These are phyloP conservation scores for Penicillium cosmopolitanum DNA, from an alignment of 495 filamentous ascomycete genomes.

Conservation along the genomic window DNA sequence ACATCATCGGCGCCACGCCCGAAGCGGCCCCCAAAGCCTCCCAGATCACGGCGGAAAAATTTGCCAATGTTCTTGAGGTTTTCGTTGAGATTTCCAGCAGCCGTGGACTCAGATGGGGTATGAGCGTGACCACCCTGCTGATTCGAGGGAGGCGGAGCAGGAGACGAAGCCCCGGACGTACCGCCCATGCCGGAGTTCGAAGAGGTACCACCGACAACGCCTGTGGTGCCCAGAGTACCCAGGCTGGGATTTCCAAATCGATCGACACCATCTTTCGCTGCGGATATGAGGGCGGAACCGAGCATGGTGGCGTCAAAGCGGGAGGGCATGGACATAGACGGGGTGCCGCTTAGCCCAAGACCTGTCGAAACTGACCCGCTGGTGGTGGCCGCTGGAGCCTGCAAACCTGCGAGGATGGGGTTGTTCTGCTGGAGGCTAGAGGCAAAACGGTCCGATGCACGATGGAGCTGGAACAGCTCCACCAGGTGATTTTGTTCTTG, in stretches of 20 bases:
- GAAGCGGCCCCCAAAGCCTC: constrained; percentile 79
- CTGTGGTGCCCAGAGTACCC: constrained; percentile 32
- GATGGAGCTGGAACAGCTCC: constrained; percentile 87
- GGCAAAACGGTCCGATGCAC: constrained; percentile 59
- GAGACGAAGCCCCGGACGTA: constrained; percentile 26
- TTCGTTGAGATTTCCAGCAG: constrained; percentile 74
- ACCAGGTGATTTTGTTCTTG: constrained; percentile 80
- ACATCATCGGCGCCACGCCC: constrained; percentile 47
- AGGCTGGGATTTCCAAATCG: constrained; percentile 69
- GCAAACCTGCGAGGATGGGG: constrained; percentile 45
- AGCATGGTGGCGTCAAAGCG: constrained; percentile 77
- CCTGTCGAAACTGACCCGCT: constrained; percentile 48
- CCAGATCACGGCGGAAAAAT: constrained; percentile 90
- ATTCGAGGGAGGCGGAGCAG: constrained; percentile 16
- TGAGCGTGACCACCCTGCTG: constrained; percentile 24
- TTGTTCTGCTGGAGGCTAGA: constrained; percentile 48
- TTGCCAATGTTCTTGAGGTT: constrained; percentile 94
- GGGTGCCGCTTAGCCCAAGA: constrained; percentile 40
- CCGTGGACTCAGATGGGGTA: constrained; percentile 28
- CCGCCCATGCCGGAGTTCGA: constrained; percentile 20
- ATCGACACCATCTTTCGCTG: constrained; percentile 89
- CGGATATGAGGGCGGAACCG: constrained; percentile 74
- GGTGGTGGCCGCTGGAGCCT: constrained; percentile 41
- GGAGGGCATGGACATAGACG: constrained; percentile 52
- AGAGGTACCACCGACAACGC: constrained; percentile 20